Base-by-base conservation (phyloP, 2,329 filamentous ascomycete species). In the Colletotrichum sp. region DNA sequence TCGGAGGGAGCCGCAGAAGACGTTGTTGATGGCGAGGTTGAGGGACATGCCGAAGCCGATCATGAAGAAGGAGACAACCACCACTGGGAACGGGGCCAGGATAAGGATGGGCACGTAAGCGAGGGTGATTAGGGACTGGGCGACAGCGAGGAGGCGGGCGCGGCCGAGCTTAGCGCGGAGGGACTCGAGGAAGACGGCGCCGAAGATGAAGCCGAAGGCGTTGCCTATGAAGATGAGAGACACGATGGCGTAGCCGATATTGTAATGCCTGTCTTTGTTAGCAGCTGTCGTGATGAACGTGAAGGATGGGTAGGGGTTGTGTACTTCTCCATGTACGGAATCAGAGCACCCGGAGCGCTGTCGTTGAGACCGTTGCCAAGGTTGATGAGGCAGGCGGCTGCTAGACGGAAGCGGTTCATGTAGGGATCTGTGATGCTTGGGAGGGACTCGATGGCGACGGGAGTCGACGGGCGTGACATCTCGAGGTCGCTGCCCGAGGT, bases 211-310 rank as follows among this genome's bases (percentile, higher is more conserved):
- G 18, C 95, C 95, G 6, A 93, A 78, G 1, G 95, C 95, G 79
- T 95, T 95, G 60, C 93, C 91, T 34, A 97, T 90, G 86, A 97
- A 98, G 80, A 98, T 95, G 49, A 96, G 87, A 3, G 95, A 96
- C 4, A 97, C 94, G 10, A 95, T 85, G 4, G 92, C 94, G 82
- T 97, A 96, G 57, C 93, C 93, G 72, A 97, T 95, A 74, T 88
- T 79, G 81, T 96, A 98, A 80, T 94, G 83, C 60, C 89, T 91
- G 62, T 9, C 12, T 5, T 26, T 62, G 52, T 65, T 8, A 65
- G 57, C 1, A 12, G 64, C 5, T 24, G 49, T 32, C 8, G 30
- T 12, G 9, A 16, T 39, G n/a, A 16, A 32, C 12, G 5, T 3
- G 16, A 24, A 5, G 10, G 49, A 4, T 18, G 12, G 8, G 16